Evolutionary conservation across 345 rosid genomes (phyloP).

Genomic region (Stellera chamaejasme): DNA sequence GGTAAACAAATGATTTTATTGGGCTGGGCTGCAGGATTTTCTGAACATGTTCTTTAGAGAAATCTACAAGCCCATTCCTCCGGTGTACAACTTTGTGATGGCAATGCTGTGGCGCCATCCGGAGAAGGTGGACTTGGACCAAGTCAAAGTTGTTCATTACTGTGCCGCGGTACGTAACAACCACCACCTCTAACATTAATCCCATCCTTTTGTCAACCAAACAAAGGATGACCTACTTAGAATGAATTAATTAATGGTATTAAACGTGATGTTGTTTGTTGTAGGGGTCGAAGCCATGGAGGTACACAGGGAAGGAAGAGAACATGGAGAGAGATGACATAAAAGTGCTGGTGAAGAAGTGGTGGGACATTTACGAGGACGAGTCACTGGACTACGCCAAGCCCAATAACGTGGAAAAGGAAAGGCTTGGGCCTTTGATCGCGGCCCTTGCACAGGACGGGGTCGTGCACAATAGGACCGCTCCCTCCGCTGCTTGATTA

Average conservation of each 20-base stretch:
- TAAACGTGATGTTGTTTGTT: not conserved
- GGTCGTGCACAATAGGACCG: conserved; percentile 10
- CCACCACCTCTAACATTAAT: no score
- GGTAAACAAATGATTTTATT: no score
- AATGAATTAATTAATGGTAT: not conserved
- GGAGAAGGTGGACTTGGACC: conserved; percentile 36
- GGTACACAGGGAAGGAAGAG: conserved; percentile 43
- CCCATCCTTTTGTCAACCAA: no score
- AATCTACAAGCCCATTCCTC: conserved; percentile 44
- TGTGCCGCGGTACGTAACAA: conserved; percentile 42
- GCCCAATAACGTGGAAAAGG: conserved; percentile 5
- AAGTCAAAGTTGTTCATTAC: conserved; percentile 50
- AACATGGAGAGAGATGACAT: conserved; percentile 59
- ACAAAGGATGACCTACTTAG: no score
- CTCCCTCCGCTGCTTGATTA: conserved; percentile 33
- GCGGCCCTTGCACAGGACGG: conserved; percentile 7
- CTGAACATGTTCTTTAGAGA: conserved; percentile 46
- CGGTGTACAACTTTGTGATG: conserved; percentile 37
- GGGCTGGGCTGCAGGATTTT: conserved; percentile 32
- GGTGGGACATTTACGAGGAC: conserved; percentile 61
- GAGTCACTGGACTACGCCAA: conserved; percentile 39
- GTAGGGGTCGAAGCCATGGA: conserved; percentile 72
- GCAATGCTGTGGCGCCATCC: conserved; percentile 78
- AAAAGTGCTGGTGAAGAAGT: conserved; percentile 42
- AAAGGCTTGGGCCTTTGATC: conserved; percentile 16